Evolutionary conservation across 805 yeast genomes (phyloP), one percentile per base, ranked within the genome.

Genomic region (Helenozyma rhizophorensis): DNA sequence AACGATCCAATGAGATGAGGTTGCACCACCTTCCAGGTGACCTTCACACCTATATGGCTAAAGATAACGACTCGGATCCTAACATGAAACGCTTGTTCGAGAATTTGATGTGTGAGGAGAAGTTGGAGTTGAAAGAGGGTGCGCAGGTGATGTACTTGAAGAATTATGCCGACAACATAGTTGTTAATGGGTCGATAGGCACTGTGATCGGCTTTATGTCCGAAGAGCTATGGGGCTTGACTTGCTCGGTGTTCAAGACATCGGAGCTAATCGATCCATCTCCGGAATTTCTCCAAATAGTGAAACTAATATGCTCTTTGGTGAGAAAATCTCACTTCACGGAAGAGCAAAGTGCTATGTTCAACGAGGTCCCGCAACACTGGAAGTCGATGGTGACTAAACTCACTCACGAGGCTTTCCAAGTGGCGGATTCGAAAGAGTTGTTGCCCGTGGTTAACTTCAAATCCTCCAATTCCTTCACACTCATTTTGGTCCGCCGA

Each of bases 131-230:
- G 47, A 84, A 83, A 48, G 70, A 70, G 34, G 82, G 82, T 27
- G 86, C 90, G 0, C 93, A 83, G 56, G 94, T 84, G 1, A 83
- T 84, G 90, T 76, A 83, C 68, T 69, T 83, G 28, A 83, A 83
- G 51, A 84, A 84, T 50, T 68, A 79, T 36, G 32, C 36, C 4
- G 90, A 82, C 50, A 80, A 74, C 18, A 69, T 77, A 0, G 62
- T 84, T 29, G 93, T 83, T 9, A 84, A 84, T 58, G 94, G 94
- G 0, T 77, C 88, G 0, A 58, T 83, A 21, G 94, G 94, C 0
- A 78, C 68, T 44, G 82, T 84, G 1, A 55, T 79, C 25, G 82
- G 69, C 37, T 79, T 78, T 42, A 43, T 65, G 45, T 23, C 47
- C 9, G 48, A 46, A 28, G 31, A 29, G 12, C 26, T 46, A 9